These are phyloP conservation scores for Saccharomyces hybrid DNA, from an alignment of 1,139 yeast genomes.

Conservation along the genomic window DNA sequence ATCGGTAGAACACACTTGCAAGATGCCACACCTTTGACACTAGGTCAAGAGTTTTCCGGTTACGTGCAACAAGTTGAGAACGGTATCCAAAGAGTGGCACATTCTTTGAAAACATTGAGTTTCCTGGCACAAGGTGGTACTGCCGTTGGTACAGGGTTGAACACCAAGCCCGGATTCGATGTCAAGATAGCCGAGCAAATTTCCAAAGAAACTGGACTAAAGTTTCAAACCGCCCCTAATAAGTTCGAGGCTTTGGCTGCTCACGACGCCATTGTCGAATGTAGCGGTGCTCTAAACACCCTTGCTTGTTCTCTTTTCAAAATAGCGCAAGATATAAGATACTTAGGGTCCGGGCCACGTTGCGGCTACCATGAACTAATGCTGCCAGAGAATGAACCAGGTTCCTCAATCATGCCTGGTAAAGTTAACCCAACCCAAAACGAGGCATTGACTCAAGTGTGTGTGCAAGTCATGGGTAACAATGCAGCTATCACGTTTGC, in stretches of 20 bases:
- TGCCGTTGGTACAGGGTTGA: slow-evolving; percentile 97
- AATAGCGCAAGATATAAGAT: slow-evolving; percentile 95
- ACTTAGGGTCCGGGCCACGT: slow-evolving; percentile 97
- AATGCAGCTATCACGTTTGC: slow-evolving; percentile 91
- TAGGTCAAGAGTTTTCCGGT: slow-evolving; percentile 97
- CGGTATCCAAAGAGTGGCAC: slow-evolving; percentile 82
- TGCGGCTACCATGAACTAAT: slow-evolving; percentile 97
- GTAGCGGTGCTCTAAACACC: slow-evolving; percentile 94
- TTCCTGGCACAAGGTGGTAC: slow-evolving; percentile 98
- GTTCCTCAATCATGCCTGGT: slow-evolving; percentile 99
- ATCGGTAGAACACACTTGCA: slow-evolving; percentile 98
- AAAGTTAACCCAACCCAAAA: slow-evolving; percentile 98
- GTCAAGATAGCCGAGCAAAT: slow-evolving; percentile 53
- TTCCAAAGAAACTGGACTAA: slow-evolving; percentile 74
- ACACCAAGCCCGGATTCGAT: slow-evolving; percentile 86
- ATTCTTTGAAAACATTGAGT: slow-evolving; percentile 64
- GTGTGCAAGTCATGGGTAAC: slow-evolving; percentile 96
- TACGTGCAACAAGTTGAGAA: slow-evolving; percentile 87
- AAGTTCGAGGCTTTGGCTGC: slow-evolving; percentile 98
- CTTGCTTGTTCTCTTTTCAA: slow-evolving; percentile 88
- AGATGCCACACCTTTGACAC: slow-evolving; percentile 96
- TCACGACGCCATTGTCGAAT: slow-evolving; percentile 95
- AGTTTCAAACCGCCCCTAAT: slow-evolving; percentile 92
- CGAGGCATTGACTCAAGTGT: slow-evolving; percentile 97
- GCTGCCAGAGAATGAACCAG: slow-evolving; percentile 97